Evolutionary conservation across 495 filamentous ascomycete genomes (phyloP), one percentile per base, ranked within the genome.

Genomic region (Tuber microsphaerosporum): DNA sequence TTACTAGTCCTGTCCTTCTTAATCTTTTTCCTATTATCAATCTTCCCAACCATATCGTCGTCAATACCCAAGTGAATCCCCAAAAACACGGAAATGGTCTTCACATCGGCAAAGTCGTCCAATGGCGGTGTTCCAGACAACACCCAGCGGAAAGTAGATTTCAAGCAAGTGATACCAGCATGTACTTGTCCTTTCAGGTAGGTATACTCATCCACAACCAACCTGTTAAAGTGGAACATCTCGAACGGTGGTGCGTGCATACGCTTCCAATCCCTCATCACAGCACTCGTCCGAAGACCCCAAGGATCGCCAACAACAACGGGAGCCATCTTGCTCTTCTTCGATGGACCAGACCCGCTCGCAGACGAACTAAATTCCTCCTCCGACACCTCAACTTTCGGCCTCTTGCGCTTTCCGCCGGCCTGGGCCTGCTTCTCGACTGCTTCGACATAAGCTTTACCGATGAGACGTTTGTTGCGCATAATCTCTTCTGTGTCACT

Each of bases 131-230:
- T 93, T n/a, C 88, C 91, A 8, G 90, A 91, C 10, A 93, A 82
- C n/a, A 90, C 83, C 90, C 91, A 93, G 42, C 85, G 85, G 16
- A 85, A 87, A 34, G 84, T 85, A 34, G 87, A 85, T 26, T 85
- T 78, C 2, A 92, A 65, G 48, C 75, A 79, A 2, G 76, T 80
- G 48, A 85, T 78, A 19, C 76, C 79, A 19, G 76, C 74, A 51
- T 77, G 73, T 5, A 79, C 75, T 34, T 86, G 83, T 31, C 85
- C 83, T 41, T 85, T 83, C 44, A 85, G 76, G 79, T 91, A 90
- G 3, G 88, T 87, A 80, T 87, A 91, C 77, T 93, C 91, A 76
- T 93, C 91, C 9, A 92, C 84, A 7, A 92, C 86, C 4, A 92
- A 71, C 3, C 91, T 86, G 73, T 87, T 86, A 78, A 88, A 93